These are phyloP conservation scores for Dichomitus squalens DNA, from an alignment of 1,284 basidiomycete species.

Conservation along the genomic window DNA sequence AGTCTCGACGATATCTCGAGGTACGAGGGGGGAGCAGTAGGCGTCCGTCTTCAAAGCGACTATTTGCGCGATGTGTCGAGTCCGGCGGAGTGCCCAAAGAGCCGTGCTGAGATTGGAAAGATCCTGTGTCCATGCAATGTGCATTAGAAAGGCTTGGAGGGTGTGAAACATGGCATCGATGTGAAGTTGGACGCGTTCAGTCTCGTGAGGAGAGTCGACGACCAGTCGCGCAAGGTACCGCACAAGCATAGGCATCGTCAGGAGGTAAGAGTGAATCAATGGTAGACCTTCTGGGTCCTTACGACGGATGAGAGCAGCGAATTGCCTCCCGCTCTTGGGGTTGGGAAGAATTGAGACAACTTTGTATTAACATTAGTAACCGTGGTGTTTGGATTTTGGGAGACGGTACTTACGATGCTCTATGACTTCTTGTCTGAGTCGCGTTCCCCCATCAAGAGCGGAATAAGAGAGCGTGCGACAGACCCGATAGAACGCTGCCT, in stretches of 20 bases:
- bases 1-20: constrained; percentile 1
- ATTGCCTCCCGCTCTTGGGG: neutral
- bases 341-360: neutral
- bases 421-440: constrained; percentile 1
- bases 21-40: constrained; percentile 6
- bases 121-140: constrained; percentile 4
- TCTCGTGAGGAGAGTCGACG: constrained; percentile 1
- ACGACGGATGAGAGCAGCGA: neutral
- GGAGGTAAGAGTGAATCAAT: constrained; percentile 4
- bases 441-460: neutral
- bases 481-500: constrained; percentile 1
- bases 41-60: constrained; percentile 9
- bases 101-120: constrained; percentile 3
- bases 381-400: neutral
- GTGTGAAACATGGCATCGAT: constrained; percentile 6
- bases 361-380: neutral
- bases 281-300: neutral
- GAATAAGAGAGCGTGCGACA: neutral
- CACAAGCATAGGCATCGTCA: neutral
- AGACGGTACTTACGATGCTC: neutral
- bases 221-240: constrained; percentile 4
- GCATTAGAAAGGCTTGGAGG: constrained; percentile 1
- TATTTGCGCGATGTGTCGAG: constrained; percentile 5
- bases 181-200: constrained; percentile 2
- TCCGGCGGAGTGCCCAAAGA: constrained; percentile 9